Base-by-base conservation (phyloP, 2,329 filamentous ascomycete species). In the Hymenotorrendiella dingleyae region DNA sequence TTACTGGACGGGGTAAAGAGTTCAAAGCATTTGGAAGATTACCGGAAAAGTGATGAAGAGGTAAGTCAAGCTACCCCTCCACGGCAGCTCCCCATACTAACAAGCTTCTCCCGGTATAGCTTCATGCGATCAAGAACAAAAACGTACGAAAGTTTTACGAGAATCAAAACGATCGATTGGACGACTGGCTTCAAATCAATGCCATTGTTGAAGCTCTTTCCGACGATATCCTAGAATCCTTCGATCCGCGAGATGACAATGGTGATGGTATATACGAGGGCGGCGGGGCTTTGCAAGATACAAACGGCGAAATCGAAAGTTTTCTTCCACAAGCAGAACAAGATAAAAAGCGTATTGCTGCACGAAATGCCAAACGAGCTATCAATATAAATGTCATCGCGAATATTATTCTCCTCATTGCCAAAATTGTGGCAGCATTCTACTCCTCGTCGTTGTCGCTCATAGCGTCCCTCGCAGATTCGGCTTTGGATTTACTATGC, bases 171-270 rank as follows among this genome's bases (percentile, higher is more conserved):
- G 61, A 66, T 8, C 61, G 68, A 1, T 55, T 79, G 9, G 72
- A 78, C 47, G 74, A 77, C 49, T 78, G 74, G 75, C 59, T 76
- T 9, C 73, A 79, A 56, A 73, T 79, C 24, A 75, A 79, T 57
- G 69, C 72, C 26, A 64, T 78, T 6, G 76, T 80, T 32, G 68
- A 68, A 48, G 67, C 69, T 19, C 65, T 79, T 28, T 71, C 75
- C 9, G 74, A 78, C 53, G 73, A 79, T 52, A 70, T 80, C 6
- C 64, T 80, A n/a, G 76, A 80, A 45, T 73, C 68, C 30, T 77
- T 80, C 68, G 67, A 75, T 46, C 76, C 76, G 2, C 40, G 52
- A 33, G 76, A 80, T 41, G 64, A 70, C 2, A 75, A 80, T 47
- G 64, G 70, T 22, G 76, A 80, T 51, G 75, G 76, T 3, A 58